phyloP scores from a whole-genome alignment of 2,329 filamentous ascomycete genomes.

The Alternaria sp. region DNA sequence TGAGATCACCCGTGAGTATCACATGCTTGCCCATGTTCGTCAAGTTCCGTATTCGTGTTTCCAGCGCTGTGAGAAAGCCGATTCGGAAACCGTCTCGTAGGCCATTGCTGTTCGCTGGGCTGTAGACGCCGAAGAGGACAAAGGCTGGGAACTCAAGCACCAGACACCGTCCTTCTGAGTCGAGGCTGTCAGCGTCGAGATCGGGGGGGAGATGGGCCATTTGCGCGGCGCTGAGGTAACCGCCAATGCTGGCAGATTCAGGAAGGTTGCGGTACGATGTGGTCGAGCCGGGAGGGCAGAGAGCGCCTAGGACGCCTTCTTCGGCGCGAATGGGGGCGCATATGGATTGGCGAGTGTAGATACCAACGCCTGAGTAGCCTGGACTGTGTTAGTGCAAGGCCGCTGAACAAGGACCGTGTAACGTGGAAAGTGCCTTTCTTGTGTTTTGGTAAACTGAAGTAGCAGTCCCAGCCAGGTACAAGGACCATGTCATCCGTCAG shows the following conservation, averaged over 20 bases:
- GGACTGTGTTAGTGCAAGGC: slow-evolving; percentile 16
- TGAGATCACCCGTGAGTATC: slow-evolving; percentile 85
- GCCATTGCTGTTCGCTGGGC: slow-evolving; percentile 87
- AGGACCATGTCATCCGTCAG: slow-evolving; percentile 94
- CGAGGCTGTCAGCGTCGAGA: slow-evolving; percentile 73
- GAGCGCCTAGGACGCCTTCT: slow-evolving; percentile 86
- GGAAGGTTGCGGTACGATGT: slow-evolving; percentile 78
- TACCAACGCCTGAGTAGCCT: slow-evolving; percentile 95
- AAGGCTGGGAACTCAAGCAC: slow-evolving; percentile 94
- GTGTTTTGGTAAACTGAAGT: slow-evolving; percentile 88
- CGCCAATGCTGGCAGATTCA: slow-evolving; percentile 78
- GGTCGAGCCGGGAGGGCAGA: slow-evolving; percentile 74
- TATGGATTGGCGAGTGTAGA: slow-evolving; percentile 87
- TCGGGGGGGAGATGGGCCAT: slow-evolving; percentile 59
- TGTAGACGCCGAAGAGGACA: slow-evolving; percentile 90
- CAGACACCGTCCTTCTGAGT: slow-evolving; percentile 90
- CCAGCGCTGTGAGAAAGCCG: slow-evolving; percentile 79
- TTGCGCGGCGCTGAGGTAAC: slow-evolving; percentile 77
- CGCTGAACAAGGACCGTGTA: background rate
- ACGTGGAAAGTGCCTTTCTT: slow-evolving; percentile 74
- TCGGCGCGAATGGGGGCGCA: slow-evolving; percentile 90
- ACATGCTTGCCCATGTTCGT: slow-evolving; percentile 81
- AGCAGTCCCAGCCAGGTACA: slow-evolving; percentile 93
- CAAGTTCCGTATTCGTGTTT: slow-evolving; percentile 84
- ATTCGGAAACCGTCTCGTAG: slow-evolving; percentile 81